These are phyloP conservation scores for Luffa acutangula DNA, from an alignment of 306 rosid species.

Conservation along the genomic window DNA sequence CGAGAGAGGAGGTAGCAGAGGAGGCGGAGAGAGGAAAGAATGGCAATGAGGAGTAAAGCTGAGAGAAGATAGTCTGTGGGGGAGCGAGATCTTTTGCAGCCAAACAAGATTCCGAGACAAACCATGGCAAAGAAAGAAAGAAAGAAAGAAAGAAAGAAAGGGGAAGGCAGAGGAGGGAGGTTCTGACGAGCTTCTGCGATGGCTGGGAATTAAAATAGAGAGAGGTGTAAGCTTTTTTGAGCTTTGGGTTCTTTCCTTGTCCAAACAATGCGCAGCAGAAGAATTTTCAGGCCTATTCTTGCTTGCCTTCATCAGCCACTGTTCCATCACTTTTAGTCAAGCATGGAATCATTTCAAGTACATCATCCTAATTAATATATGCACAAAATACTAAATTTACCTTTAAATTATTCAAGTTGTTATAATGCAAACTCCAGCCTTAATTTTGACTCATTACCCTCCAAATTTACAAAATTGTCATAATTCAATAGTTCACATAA, in stretches of 20 bases:
- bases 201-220: background rate
- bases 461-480: background rate
- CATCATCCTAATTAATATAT: background rate
- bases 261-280: background rate
- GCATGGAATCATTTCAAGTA: slow-evolving; percentile 1
- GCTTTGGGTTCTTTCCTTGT: slow-evolving; percentile 10
- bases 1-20: slow-evolving; percentile 16
- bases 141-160: background rate
- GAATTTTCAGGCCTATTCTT: slow-evolving; percentile 2
- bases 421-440: background rate
- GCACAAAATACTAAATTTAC: background rate
- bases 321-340: slow-evolving; percentile 7
- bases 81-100: slow-evolving; percentile 21
- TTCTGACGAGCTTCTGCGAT: background rate
- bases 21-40: slow-evolving; percentile 24
- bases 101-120: slow-evolving; percentile 24
- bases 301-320: slow-evolving; percentile 9
- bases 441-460: background rate
- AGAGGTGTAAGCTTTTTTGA: background rate
- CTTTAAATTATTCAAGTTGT: background rate
- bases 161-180: background rate
- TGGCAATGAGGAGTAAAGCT: slow-evolving; percentile 25
- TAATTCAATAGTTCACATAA: too few species aligned
- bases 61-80: slow-evolving; percentile 19
- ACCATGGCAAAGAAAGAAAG: slow-evolving; percentile 20